These are phyloP conservation scores for Camellia japonica DNA, from an alignment of 148 eudicot species.

Conservation along the genomic window DNA sequence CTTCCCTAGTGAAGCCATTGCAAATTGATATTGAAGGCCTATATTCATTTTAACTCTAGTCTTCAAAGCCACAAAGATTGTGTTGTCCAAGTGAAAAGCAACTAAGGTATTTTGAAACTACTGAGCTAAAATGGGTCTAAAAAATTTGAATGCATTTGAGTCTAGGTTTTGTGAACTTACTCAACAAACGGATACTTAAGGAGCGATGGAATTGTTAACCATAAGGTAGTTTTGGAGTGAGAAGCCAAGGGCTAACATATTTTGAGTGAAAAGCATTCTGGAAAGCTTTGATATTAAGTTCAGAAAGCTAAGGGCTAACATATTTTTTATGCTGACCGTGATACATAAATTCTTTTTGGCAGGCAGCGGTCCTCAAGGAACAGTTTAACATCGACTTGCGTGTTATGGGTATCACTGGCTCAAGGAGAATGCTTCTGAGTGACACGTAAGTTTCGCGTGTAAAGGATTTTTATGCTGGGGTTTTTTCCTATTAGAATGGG, in stretches of 20 bases:
- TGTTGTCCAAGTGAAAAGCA: not conserved
- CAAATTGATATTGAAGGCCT: not conserved
- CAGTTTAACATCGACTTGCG: conserved; percentile 89
- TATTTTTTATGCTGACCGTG: not conserved
- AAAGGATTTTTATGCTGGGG: not conserved
- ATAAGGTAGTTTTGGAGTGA: not conserved
- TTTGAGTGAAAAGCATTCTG: not conserved
- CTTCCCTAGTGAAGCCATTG: not conserved
- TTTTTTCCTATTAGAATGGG: not conserved
- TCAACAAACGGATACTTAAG: not conserved
- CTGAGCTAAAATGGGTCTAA: not conserved
- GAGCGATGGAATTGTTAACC: not conserved
- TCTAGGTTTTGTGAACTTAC: not conserved
- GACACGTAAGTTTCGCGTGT: conserved; percentile 59
- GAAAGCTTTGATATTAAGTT: not conserved
- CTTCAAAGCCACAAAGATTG: not conserved
- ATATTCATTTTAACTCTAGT: not conserved
- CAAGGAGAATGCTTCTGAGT: conserved; percentile 82
- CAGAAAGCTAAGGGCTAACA: not conserved
- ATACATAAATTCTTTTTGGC: conserved; percentile 10
- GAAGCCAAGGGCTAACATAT: not conserved
- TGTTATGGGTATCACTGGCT: conserved; percentile 87
- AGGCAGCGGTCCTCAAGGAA: conserved; percentile 91
- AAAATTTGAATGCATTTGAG: not conserved
- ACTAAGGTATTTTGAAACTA: not conserved